Conservation (phyloP, 2,329 filamentous ascomycete species). For the Tothia fuscella region DNA sequence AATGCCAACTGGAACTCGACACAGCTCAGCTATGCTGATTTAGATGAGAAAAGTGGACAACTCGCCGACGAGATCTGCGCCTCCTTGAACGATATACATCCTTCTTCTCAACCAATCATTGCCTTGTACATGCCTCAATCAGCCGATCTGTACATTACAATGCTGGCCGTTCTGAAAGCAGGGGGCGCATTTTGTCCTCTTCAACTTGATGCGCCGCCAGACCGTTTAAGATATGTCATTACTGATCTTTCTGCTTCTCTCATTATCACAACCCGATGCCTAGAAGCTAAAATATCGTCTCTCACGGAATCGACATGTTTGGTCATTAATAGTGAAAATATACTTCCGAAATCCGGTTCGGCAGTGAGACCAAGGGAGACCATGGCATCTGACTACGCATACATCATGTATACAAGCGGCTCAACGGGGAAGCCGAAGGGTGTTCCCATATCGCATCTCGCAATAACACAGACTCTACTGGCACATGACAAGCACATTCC, state of each 20-base stretch:
- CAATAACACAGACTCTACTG: slow-evolving; percentile 69
- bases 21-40: slow-evolving; percentile 47
- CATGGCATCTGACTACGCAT: slow-evolving; percentile 45
- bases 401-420: slow-evolving; percentile 89
- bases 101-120: slow-evolving; percentile 39
- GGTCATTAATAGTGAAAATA: slow-evolving; percentile 26
- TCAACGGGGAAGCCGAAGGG: slow-evolving; percentile 85
- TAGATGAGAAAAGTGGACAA: slow-evolving; percentile 46
- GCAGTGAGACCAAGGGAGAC: neutral
- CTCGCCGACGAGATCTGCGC: slow-evolving; percentile 42
- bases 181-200: slow-evolving; percentile 81
- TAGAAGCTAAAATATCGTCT: slow-evolving; percentile 29
- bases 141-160: slow-evolving; percentile 62
- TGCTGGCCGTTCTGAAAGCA: slow-evolving; percentile 66
- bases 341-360: neutral
- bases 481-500: slow-evolving; percentile 74
- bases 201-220: slow-evolving; percentile 62
- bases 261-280: slow-evolving; percentile 49
- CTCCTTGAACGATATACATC: slow-evolving; percentile 13
- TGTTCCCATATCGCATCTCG: slow-evolving; percentile 67
- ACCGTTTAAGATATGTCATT: slow-evolving; percentile 69
- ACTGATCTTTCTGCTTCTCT: slow-evolving; percentile 61
- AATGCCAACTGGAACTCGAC: slow-evolving; percentile 33
- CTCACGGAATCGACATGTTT: slow-evolving; percentile 23
- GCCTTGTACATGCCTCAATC: slow-evolving; percentile 70